A percentile compares a stretch with the other conserved stretches of the same genome.
These are phyloP conservation scores for Claviceps maximensis DNA, from an alignment of 2,329 filamentous ascomycete genomes.

Conservation along the genomic window DNA sequence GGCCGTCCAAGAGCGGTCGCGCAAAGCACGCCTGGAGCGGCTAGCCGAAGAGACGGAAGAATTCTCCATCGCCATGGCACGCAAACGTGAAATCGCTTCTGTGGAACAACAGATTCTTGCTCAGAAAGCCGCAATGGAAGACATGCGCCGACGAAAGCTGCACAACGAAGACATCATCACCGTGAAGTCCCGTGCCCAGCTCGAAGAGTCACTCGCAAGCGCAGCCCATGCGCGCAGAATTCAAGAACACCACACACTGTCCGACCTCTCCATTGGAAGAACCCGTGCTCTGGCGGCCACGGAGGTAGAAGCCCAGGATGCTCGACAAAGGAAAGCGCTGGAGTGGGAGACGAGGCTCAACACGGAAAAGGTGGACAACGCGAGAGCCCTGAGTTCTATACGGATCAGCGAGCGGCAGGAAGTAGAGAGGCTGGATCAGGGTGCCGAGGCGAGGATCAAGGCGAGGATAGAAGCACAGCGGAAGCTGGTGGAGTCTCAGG, in stretches of 20 bases:
- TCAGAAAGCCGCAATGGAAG: conserved; percentile 37
- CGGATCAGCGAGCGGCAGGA: conserved; percentile 37
- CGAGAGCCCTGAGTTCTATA: conserved; percentile 35
- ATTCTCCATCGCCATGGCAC: conserved; percentile 32
- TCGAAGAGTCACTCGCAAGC: conserved; percentile 29
- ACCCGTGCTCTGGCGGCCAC: conserved; percentile 31
- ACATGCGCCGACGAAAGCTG: conserved; percentile 32
- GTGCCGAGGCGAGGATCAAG: conserved; percentile 31
- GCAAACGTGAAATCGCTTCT: conserved; percentile 36
- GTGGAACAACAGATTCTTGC: conserved; percentile 38
- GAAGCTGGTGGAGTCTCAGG: conserved; percentile 36
- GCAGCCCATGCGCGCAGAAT: conserved; percentile 23
- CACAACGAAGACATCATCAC: conserved; percentile 31
- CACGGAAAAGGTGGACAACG: conserved; percentile 32
- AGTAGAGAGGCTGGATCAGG: conserved; percentile 33
- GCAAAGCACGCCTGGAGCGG: conserved; percentile 32
- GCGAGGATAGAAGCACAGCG: conserved; percentile 36
- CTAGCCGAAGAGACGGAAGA: conserved; percentile 34
- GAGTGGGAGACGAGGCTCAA: conserved; percentile 36
- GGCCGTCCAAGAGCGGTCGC: conserved; percentile 34
- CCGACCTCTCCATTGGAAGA: conserved; percentile 31
- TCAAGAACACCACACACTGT: conserved; percentile 33
- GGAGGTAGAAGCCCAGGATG: conserved; percentile 32
- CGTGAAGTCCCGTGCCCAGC: conserved; percentile 29
- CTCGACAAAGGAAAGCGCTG: conserved; percentile 29